Base-by-base conservation (phyloP, 2,329 filamentous ascomycete species). In the Albophoma yamanashiensis region DNA sequence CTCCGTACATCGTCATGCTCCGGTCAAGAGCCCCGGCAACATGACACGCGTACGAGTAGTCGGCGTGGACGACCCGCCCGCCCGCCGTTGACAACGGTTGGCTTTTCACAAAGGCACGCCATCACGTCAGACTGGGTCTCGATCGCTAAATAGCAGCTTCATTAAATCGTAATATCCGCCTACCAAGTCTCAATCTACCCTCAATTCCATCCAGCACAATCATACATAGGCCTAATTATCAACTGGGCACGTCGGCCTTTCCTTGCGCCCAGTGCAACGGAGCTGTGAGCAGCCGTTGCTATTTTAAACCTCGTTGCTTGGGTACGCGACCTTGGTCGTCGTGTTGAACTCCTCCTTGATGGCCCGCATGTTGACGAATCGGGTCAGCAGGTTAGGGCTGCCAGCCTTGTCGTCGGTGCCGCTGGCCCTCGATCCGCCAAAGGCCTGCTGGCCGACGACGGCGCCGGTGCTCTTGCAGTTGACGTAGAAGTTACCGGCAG, bases 401-500 rank as follows among this genome's bases (percentile, higher is more conserved):
- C 87, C 87, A 20, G 87, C 86, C 79, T 89, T 89, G 74, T 89
- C 87, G 70, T 89, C 89, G 27, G 87, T 89, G 34, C 87, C 87
- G 62, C 83, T 87, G 8, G 85, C 85, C 64, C 87, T 78, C 15
- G 84, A 81, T 58, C 87, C 87, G 27, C 87, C 87, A 70, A 89
- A 89, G 4, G 87, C 83, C 76, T 89, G 87, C 75, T 89, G 87
- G 17, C 86, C 87, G 9, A 89, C 86, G 31, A 90, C 85, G 20
- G 87, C 86, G 45, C 86, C 87, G 1, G 87, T 89, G 73, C 84
- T 87, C 82, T 92, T 92, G 78, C 87, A 89, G 77, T 92, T 93
- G 75, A 93, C 81, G 76, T 93, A 93, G 72, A 92, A 92, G 78
- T 93, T 93, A 50, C 89, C 89, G 0, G 89, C 89, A 0, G 87